Percentiles rank a stretch among this genome's conserved stretches.
phyloP scores from a whole-genome alignment of 306 rosid species.

The Geum urbanum region DNA sequence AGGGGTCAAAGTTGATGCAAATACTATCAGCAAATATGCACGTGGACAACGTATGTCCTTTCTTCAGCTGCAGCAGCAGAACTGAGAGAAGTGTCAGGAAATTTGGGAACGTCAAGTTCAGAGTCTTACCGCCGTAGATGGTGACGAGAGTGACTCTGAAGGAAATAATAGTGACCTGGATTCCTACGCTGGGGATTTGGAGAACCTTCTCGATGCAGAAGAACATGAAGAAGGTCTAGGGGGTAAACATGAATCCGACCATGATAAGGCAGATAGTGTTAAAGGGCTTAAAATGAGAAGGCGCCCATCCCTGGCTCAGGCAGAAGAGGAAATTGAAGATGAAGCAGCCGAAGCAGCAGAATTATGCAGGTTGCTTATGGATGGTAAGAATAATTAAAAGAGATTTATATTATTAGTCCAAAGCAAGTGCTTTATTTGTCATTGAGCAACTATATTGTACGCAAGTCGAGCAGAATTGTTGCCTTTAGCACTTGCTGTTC shows the following conservation, averaged over 20 bases:
- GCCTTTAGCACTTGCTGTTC: not conserved
- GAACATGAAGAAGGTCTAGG: constrained; percentile 82
- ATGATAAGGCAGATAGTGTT: constrained; percentile 79
- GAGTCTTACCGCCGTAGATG: constrained; percentile 67
- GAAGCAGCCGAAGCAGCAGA: constrained; percentile 93
- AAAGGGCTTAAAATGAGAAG: constrained; percentile 93
- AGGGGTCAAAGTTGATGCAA: constrained; percentile 92
- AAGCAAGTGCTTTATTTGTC: not conserved
- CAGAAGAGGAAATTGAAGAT: constrained; percentile 90
- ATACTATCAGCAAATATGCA: constrained; percentile 91
- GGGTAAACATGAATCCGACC: constrained; percentile 57
- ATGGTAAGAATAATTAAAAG: constrained; percentile 46
- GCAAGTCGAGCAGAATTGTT: not conserved
- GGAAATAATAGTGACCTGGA: constrained; percentile 90
- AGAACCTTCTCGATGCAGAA: constrained; percentile 96
- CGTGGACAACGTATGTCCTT: constrained; percentile 99
- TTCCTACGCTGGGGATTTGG: constrained; percentile 98
- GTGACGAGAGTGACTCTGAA: constrained; percentile 92
- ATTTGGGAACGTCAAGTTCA: constrained; percentile 94
- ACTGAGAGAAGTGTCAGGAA: constrained; percentile 95
- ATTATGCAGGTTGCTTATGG: constrained; percentile 81
- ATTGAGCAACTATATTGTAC: not conserved
- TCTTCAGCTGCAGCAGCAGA: constrained; percentile 98
- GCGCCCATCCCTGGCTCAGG: constrained; percentile 75
- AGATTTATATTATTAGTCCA: not conserved